Conservation (phyloP, 208 protist species). For the Trypanosomatidae sp. region DNA sequence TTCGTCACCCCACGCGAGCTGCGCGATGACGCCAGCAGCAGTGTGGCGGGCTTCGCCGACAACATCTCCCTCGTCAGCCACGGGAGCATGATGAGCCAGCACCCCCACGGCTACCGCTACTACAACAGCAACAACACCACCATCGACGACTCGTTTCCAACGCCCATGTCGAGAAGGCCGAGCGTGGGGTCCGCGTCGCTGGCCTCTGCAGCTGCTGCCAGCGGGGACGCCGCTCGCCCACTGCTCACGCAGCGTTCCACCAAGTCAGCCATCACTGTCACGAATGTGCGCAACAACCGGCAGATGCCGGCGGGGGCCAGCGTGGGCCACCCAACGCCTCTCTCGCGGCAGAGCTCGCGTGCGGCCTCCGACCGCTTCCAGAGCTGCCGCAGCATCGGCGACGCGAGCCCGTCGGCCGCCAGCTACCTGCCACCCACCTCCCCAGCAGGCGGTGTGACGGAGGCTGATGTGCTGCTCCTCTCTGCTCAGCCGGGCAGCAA, state of each 20-base stretch:
- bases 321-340: too few relatives aligned
- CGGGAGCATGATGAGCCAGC: slow-evolving; percentile 27
- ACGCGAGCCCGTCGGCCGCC: neutral
- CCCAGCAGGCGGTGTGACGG: neutral
- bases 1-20: slow-evolving; percentile 24
- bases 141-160: neutral
- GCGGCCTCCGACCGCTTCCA: too few relatives aligned
- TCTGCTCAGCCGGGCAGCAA: neutral
- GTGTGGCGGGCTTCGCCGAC: slow-evolving; percentile 6
- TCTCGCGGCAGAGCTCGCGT: too few relatives aligned
- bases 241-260: too few relatives aligned
- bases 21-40: neutral
- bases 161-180: neutral
- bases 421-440: neutral
- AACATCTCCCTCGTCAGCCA: slow-evolving; percentile 16
- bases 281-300: slow-evolving; percentile 13
- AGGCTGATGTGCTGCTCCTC: neutral
- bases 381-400: too few relatives aligned
- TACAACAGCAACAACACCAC: slow-evolving; percentile 19
- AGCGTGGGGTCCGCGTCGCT: neutral
- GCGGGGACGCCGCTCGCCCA: too few relatives aligned
- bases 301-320: slow-evolving; percentile 5
- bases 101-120: slow-evolving; percentile 24
- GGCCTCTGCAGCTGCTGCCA: neutral
- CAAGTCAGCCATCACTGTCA: too few relatives aligned